Evolutionary conservation across 108 stramenopile genomes (phyloP).

Genomic region (Fragilariopsis cylindrus): DNA sequence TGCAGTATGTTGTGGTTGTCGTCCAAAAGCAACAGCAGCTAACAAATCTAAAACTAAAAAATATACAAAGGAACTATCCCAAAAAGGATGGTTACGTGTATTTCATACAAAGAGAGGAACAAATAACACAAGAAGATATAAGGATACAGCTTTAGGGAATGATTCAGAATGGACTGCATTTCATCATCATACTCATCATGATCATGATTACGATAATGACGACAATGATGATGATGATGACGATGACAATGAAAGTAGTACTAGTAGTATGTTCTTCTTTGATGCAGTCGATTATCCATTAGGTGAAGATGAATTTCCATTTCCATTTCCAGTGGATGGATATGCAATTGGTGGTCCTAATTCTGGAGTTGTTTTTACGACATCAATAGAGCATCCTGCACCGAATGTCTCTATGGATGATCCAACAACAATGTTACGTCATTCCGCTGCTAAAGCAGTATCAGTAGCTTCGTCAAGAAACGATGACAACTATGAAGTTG

Average conservation of each 20-base stretch:
- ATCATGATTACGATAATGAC: neutral
- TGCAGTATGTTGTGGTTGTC: slow-evolving; percentile 15
- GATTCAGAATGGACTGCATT: slow-evolving; percentile 11
- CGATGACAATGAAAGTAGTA: neutral
- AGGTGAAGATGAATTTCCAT: slow-evolving; percentile 32
- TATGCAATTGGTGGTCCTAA: slow-evolving; percentile 7
- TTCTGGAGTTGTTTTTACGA: slow-evolving; percentile 14
- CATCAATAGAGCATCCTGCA: slow-evolving; percentile 19
- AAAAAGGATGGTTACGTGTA: neutral
- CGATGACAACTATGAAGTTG: slow-evolving; percentile 8
- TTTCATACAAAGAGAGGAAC: neutral
- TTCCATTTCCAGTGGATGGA: slow-evolving; percentile 1
- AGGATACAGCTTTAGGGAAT: neutral
- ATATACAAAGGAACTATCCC: neutral
- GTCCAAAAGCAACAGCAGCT: slow-evolving; percentile 9
- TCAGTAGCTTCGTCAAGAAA: neutral
- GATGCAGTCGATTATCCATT: slow-evolving; percentile 39
- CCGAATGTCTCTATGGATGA: slow-evolving; percentile 4
- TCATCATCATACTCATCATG: neutral
- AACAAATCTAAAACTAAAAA: slow-evolving; percentile 3
- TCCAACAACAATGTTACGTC: slow-evolving; percentile 23
- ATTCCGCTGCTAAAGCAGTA: neutral
- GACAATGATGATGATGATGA: neutral
- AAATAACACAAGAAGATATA: neutral
- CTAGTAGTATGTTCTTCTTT: slow-evolving; percentile 24